phyloP scores from a whole-genome alignment of 441 rosid genomes.

The Erysimum pusillum region DNA sequence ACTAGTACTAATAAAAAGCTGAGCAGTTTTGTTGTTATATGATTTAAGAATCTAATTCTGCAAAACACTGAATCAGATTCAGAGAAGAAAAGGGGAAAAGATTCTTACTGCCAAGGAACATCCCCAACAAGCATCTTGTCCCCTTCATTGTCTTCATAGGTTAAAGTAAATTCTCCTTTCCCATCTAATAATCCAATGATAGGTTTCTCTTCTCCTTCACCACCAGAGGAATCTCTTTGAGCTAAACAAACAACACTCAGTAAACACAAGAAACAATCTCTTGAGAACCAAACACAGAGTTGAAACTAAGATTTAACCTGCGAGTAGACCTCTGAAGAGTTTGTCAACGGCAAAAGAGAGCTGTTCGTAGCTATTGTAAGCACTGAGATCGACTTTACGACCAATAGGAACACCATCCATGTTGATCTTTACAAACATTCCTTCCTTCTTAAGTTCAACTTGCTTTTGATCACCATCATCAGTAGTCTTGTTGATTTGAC shows the following conservation, averaged over 20 bases:
- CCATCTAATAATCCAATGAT: conserved; percentile 52
- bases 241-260: conserved; percentile 36
- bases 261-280: neutral
- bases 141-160: conserved; percentile 80
- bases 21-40: conserved; percentile 14
- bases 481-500: conserved; percentile 13
- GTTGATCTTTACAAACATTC: conserved; percentile 83
- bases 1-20: neutral
- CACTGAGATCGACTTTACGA: conserved; percentile 88
- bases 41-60: conserved; percentile 41
- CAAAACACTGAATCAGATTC: conserved; percentile 33
- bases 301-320: conserved; percentile 56
- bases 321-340: conserved; percentile 90
- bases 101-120: conserved; percentile 85
- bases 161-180: conserved; percentile 68
- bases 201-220: conserved; percentile 48
- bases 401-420: conserved; percentile 98
- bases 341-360: conserved; percentile 81
- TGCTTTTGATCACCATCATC: conserved; percentile 40
- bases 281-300: neutral
- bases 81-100: conserved; percentile 1
- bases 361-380: conserved; percentile 79
- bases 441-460: conserved; percentile 55
- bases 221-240: conserved; percentile 47
- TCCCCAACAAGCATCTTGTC: conserved; percentile 85